Percentiles rank a stretch among this genome's conserved stretches.
Evolutionary conservation across 345 rosid species (phyloP).

Genomic region (Aegle marmelos): DNA sequence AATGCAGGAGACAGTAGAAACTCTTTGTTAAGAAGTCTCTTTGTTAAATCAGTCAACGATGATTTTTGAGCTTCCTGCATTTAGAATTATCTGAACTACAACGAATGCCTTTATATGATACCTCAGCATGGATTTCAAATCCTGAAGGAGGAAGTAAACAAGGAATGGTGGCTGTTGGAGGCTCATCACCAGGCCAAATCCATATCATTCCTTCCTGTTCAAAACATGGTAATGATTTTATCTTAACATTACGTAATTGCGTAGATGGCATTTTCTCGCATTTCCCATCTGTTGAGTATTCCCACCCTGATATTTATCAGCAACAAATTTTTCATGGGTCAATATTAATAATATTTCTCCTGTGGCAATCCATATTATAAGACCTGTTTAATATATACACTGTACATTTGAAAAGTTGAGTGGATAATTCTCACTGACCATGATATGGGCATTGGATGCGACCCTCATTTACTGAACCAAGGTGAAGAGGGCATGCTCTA

Average conservation of each 20-base stretch:
- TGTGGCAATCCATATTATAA: not conserved
- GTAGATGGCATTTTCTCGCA: constrained; percentile 98
- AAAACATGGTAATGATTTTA: constrained; percentile 79
- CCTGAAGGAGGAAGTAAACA: constrained; percentile 86
- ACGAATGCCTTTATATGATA: constrained; percentile 17
- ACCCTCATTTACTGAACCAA: constrained; percentile 89
- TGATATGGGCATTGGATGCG: constrained; percentile 97
- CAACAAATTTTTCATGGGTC: constrained; percentile 11
- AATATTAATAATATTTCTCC: not conserved
- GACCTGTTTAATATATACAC: not conserved
- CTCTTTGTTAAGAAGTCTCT: not conserved
- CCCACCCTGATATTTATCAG: constrained; percentile 68
- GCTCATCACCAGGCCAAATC: constrained; percentile 95
- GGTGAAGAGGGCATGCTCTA: constrained; percentile 97
- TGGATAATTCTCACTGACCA: constrained; percentile 52
- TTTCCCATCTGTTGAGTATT: constrained; percentile 90
- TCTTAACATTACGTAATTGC: constrained; percentile 54
- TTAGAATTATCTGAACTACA: not conserved
- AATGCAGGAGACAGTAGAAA: not conserved
- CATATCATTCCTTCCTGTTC: constrained; percentile 97
- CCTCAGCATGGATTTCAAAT: constrained; percentile 94
- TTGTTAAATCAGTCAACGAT: not conserved
- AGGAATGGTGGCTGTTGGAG: constrained; percentile 72
- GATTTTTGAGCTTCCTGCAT: not conserved
- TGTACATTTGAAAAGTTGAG: no score